These are phyloP conservation scores for Blumeriella jaapii DNA, from an alignment of 2,329 filamentous ascomycete genomes.

Conservation along the genomic window DNA sequence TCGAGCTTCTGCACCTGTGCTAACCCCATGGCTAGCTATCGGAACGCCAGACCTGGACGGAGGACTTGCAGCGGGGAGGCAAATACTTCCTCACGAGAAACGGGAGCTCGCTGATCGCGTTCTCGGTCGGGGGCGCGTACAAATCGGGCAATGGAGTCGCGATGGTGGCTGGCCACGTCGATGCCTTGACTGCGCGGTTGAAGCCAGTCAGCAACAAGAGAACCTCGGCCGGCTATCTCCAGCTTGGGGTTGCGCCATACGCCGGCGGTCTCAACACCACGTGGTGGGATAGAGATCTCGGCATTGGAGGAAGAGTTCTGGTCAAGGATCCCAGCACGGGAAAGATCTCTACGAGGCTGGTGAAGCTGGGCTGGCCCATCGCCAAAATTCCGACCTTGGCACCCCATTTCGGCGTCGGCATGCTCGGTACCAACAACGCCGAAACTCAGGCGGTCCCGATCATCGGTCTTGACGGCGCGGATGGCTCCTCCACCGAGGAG, in stretches of 20 bases:
- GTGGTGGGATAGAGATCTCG: conserved; percentile 95
- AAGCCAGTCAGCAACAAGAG: conserved; percentile 84
- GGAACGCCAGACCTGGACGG: conserved; percentile 66
- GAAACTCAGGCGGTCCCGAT: conserved; percentile 95
- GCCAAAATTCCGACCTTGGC: conserved; percentile 85
- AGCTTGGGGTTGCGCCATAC: conserved; percentile 88
- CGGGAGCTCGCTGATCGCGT: conserved; percentile 74
- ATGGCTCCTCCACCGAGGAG: conserved; percentile 29
- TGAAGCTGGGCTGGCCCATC: conserved; percentile 91
- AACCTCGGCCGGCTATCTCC: conserved; percentile 74
- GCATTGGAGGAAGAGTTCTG: conserved; percentile 80
- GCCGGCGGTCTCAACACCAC: conserved; percentile 78
- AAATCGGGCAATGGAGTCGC: conserved; percentile 75
- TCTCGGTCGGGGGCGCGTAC: conserved; percentile 71
- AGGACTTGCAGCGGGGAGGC: conserved; percentile 62
- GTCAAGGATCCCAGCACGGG: conserved; percentile 60
- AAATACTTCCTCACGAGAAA: conserved; percentile 88
- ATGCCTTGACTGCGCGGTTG: conserved; percentile 78
- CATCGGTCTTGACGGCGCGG: conserved; percentile 72
- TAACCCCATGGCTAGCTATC: conserved; percentile 43
- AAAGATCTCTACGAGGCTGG: conserved; percentile 70
- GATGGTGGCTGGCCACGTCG: conserved; percentile 85
- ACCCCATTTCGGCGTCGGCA: conserved; percentile 78
- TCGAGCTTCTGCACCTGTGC: not conserved
- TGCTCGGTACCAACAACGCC: conserved; percentile 57